phyloP scores from a whole-genome alignment of 2,329 filamentous ascomycete species.

The Ceratocystis variospora region DNA sequence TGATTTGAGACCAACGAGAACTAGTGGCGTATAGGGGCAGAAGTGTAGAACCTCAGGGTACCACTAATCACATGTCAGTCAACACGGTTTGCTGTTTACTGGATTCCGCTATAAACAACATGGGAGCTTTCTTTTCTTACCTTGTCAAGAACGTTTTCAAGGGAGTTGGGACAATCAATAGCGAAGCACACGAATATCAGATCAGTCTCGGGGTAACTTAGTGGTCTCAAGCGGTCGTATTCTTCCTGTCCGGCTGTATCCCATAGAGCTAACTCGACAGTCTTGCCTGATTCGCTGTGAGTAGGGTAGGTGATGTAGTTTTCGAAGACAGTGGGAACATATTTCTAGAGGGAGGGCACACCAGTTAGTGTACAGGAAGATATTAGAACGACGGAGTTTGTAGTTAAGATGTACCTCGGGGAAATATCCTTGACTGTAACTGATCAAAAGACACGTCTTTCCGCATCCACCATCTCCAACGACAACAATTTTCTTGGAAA shows the following conservation, averaged over 20 bases:
- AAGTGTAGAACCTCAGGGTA: slow-evolving; percentile 98
- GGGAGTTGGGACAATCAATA: slow-evolving; percentile 93
- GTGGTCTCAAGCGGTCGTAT: slow-evolving; percentile 86
- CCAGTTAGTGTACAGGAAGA: no score
- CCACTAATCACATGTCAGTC: slow-evolving; percentile 48
- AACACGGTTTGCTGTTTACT: neutral
- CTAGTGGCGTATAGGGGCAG: slow-evolving; percentile 89
- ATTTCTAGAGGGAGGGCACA: slow-evolving; percentile 55
- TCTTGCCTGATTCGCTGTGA: slow-evolving; percentile 78
- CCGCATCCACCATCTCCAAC: slow-evolving; percentile 96
- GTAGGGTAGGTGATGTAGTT: slow-evolving; percentile 98
- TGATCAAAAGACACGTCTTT: slow-evolving; percentile 96
- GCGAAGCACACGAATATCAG: slow-evolving; percentile 98
- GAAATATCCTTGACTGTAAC: slow-evolving; percentile 97
- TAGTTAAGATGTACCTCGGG: slow-evolving; percentile 55
- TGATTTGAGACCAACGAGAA: slow-evolving; percentile 92
- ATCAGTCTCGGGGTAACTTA: slow-evolving; percentile 97
- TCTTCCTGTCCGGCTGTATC: slow-evolving; percentile 98
- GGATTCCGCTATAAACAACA: neutral
- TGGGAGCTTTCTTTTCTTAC: slow-evolving; percentile 35
- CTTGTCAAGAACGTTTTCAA: slow-evolving; percentile 99
- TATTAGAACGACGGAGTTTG: no score
- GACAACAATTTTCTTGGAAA: slow-evolving; percentile 98
- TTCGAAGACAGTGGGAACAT: slow-evolving; percentile 96
- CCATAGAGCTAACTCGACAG: slow-evolving; percentile 92